Evolutionary conservation across 179 eudicot genomes (phyloP).

Genomic region (Heliamphora pulchella): DNA sequence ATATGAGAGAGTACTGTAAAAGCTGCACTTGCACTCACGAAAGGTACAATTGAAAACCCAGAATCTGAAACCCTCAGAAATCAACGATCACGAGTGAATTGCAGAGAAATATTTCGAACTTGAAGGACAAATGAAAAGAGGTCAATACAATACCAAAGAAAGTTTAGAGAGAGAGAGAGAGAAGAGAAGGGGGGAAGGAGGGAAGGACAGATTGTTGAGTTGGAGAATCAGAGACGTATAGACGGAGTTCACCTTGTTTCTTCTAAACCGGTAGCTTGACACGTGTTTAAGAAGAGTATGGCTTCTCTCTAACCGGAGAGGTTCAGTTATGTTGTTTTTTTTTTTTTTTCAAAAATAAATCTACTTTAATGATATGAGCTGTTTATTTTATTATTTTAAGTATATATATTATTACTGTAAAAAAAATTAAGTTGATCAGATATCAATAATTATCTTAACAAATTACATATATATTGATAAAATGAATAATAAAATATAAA

Average conservation of each 20-base stretch:
- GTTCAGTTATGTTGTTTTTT: too few species aligned
- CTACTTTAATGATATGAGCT: too few species aligned
- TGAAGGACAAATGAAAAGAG: background rate
- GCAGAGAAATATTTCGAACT: background rate
- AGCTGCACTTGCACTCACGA: slow-evolving; percentile 10
- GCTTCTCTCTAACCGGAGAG: too few species aligned
- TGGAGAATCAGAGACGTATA: slow-evolving; percentile 17
- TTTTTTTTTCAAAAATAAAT: too few species aligned
- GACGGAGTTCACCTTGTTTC: slow-evolving; percentile 7
- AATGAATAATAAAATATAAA: too few species aligned
- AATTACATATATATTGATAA: too few species aligned
- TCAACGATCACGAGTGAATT: background rate
- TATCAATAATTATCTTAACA: too few species aligned
- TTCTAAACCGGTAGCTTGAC: background rate
- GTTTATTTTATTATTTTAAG: too few species aligned
- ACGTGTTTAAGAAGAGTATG: slow-evolving; percentile 10
- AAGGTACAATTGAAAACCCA: slow-evolving; percentile 11
- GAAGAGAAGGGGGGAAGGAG: background rate
- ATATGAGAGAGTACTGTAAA: background rate
- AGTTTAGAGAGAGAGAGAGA: background rate
- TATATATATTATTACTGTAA: too few species aligned
- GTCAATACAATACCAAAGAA: background rate
- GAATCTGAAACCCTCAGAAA: slow-evolving; percentile 6
- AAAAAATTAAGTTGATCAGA: too few species aligned
- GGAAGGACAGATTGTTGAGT: slow-evolving; percentile 14